A percentile compares a stretch with the other conserved stretches of the same genome.
Evolutionary conservation across 2,329 filamentous ascomycete species (phyloP).

Genomic region (Neocucurbitaria cava): DNA sequence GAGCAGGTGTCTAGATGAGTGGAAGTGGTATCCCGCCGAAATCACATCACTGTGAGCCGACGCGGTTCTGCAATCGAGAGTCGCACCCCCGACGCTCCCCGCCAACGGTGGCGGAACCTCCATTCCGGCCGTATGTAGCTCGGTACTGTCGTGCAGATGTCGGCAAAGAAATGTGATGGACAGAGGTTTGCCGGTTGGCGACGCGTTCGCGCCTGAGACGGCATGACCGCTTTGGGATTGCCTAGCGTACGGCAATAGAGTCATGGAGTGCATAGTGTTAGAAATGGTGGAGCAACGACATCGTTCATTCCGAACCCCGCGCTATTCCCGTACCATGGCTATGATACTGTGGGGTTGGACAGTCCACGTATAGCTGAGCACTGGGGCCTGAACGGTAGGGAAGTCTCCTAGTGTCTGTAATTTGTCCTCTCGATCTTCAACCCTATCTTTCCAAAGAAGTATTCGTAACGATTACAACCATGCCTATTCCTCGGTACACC

Average conservation of each 20-base stretch:
- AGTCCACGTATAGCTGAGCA: neutral
- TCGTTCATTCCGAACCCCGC: neutral
- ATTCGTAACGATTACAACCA: neutral
- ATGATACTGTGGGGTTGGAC: neutral
- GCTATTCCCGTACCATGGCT: neutral
- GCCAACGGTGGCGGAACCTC: neutral
- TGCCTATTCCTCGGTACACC: conserved; percentile 30
- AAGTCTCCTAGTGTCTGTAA: neutral
- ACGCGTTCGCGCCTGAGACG: neutral
- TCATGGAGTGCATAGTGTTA: neutral
- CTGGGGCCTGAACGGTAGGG: neutral
- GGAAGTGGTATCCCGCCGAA: neutral
- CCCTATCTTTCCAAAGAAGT: neutral
- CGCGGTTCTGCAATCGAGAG: neutral
- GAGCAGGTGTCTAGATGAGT: neutral
- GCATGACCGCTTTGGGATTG: conserved; percentile 9
- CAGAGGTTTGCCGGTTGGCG: neutral
- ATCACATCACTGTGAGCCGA: neutral
- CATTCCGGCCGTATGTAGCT: neutral
- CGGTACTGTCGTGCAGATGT: neutral
- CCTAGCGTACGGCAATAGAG: neutral
- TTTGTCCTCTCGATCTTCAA: neutral
- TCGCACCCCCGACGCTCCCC: neutral
- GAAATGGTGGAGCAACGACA: neutral
- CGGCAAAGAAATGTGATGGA: neutral